These are phyloP conservation scores for Isabelozyma rhagii DNA, from an alignment of 805 yeast species.

Conservation along the genomic window DNA sequence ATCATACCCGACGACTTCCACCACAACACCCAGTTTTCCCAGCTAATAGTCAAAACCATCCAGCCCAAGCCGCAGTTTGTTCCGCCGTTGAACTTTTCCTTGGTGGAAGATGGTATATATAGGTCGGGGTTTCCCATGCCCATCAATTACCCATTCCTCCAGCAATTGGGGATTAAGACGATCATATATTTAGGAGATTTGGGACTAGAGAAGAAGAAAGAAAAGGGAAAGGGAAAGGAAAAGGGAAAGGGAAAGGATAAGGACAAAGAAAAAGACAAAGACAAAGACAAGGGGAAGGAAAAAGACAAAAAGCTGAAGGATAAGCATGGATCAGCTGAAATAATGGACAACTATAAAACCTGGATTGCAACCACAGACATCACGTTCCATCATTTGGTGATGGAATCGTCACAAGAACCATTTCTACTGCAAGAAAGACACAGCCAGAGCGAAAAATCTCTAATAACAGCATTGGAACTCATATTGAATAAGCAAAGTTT, in stretches of 20 bases:
- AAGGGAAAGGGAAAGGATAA: slow-evolving; percentile 8
- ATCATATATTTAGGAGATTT: slow-evolving; percentile 79
- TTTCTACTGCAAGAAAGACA: slow-evolving; percentile 53
- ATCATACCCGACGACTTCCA: background rate
- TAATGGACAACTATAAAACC: slow-evolving; percentile 53
- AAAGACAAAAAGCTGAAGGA: slow-evolving; percentile 24
- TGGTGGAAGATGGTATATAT: slow-evolving; percentile 84
- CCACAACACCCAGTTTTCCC: slow-evolving; percentile 1
- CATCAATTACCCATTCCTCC: slow-evolving; percentile 74
- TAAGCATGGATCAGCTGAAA: slow-evolving; percentile 52
- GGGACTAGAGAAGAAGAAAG: slow-evolving; percentile 24
- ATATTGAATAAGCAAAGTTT: slow-evolving; percentile 66
- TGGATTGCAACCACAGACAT: slow-evolving; percentile 62
- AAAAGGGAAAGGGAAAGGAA: slow-evolving; percentile 11
- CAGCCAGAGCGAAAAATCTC: slow-evolving; percentile 39
- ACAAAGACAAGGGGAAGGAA: slow-evolving; percentile 2
- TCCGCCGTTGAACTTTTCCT: slow-evolving; percentile 89
- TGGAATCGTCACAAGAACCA: slow-evolving; percentile 76
- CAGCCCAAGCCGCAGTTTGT: slow-evolving; percentile 38
- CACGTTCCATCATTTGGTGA: slow-evolving; percentile 54
- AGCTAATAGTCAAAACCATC: slow-evolving; percentile 4
- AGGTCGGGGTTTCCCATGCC: slow-evolving; percentile 94
- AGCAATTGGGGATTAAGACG: slow-evolving; percentile 66
- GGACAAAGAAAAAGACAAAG: slow-evolving; percentile 6
- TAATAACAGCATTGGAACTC: slow-evolving; percentile 54